Percentiles rank a stretch among this genome's conserved stretches.
phyloP scores from a whole-genome alignment of 2,329 filamentous ascomycete genomes.

The Geosmithia flava region DNA sequence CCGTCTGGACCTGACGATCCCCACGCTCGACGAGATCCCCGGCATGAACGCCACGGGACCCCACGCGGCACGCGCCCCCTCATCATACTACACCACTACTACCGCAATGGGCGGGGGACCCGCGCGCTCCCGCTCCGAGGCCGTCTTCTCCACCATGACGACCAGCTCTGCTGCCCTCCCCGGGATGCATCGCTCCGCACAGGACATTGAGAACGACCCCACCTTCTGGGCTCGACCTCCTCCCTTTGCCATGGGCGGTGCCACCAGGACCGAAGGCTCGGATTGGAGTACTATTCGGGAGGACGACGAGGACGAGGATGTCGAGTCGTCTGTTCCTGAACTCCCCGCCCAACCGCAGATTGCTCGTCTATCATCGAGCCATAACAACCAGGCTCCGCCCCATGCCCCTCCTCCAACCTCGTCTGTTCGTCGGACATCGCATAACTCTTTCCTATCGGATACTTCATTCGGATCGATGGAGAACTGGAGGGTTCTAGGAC shows the following conservation, averaged over 20 bases:
- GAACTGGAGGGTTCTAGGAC: constrained; percentile 15
- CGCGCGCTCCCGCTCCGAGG: constrained; percentile 4
- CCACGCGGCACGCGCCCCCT: background rate
- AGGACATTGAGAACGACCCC: no score
- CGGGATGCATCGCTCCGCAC: background rate
- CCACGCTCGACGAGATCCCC: constrained; percentile 14
- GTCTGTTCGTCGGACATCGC: background rate
- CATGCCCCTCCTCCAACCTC: no score
- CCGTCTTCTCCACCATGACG: constrained; percentile 15
- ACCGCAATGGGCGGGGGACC: no score
- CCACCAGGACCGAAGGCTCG: constrained; percentile 4
- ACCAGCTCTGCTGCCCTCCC: constrained; percentile 20
- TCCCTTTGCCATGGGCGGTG: background rate
- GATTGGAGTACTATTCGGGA: constrained; percentile 4
- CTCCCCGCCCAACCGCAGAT: constrained; percentile 9
- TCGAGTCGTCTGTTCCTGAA: background rate
- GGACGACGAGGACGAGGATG: constrained; percentile 1
- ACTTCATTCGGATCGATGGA: constrained; percentile 21
- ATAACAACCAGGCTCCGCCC: constrained; percentile 8
- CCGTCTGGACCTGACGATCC: constrained; percentile 13
- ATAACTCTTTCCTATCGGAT: constrained; percentile 9
- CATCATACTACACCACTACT: background rate
- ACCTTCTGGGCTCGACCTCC: background rate
- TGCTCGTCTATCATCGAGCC: constrained; percentile 10
- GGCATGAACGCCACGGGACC: constrained; percentile 5